phyloP scores from a whole-genome alignment of 768 basidiomycete species.

The Termitomyces sp. region DNA sequence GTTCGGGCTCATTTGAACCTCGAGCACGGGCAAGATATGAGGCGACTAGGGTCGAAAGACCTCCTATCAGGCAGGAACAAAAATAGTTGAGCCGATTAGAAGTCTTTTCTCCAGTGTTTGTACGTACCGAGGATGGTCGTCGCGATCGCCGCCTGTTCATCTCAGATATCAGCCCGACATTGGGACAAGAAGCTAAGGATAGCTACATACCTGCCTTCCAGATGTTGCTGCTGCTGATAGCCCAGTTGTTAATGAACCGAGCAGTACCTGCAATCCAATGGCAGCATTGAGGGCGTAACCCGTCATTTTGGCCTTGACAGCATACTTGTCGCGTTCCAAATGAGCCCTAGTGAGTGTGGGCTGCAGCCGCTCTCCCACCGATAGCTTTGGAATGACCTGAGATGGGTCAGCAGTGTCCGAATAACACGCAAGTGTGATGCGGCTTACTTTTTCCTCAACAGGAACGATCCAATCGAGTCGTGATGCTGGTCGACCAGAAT shows the following conservation, averaged over 20 bases:
- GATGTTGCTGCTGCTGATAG: conserved; percentile 46
- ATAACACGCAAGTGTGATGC: neutral
- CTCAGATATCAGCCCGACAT: neutral
- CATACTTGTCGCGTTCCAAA: conserved; percentile 45
- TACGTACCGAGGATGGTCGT: conserved; percentile 38
- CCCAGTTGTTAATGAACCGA: conserved; percentile 69
- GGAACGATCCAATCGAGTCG: conserved; percentile 43
- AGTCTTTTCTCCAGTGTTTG: neutral
- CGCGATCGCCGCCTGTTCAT: conserved; percentile 31
- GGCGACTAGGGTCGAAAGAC: conserved; percentile 65
- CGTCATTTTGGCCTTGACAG: conserved; percentile 41
- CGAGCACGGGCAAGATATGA: conserved; percentile 74
- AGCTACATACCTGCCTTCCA: conserved; percentile 39
- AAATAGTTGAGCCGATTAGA: neutral
- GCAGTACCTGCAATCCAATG: conserved; percentile 61
- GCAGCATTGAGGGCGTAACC: conserved; percentile 43
- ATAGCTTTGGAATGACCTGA: conserved; percentile 26
- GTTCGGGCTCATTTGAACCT: conserved; percentile 70
- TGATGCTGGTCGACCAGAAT: conserved; percentile 23
- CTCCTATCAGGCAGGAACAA: conserved; percentile 38
- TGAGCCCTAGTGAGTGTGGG: conserved; percentile 53
- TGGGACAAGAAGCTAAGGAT: neutral
- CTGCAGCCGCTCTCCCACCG: conserved; percentile 50
- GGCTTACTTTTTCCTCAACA: conserved; percentile 9
- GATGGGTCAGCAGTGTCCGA: neutral